Percentiles rank a stretch among this genome's conserved stretches.
Conservation (phyloP, 257 asterid genomes). For the Solanum rostratum region DNA sequence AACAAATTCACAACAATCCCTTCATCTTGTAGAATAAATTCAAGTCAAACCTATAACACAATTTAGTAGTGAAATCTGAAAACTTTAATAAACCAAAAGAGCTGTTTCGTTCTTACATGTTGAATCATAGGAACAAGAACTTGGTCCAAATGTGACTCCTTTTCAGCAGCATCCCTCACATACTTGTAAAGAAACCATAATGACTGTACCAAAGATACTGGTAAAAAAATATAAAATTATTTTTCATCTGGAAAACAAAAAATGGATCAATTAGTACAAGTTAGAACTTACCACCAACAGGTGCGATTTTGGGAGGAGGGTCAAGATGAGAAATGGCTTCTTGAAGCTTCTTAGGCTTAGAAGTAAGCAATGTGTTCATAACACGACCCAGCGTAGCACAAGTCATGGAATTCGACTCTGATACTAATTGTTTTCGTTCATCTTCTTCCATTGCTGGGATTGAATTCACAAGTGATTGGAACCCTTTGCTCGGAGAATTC, state of each 20-base stretch:
- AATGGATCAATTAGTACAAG: neutral
- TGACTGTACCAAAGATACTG: constrained; percentile 82
- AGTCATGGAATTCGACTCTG: constrained; percentile 29
- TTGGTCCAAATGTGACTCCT: constrained; percentile 53
- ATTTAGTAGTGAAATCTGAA: neutral
- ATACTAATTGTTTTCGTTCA: constrained; percentile 7
- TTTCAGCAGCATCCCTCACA: constrained; percentile 44
- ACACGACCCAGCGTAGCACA: constrained; percentile 56
- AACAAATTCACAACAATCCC: neutral
- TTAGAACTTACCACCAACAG: constrained; percentile 27
- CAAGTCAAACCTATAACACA: neutral
- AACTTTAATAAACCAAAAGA: neutral
- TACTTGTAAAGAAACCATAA: constrained; percentile 82
- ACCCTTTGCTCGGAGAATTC: neutral
- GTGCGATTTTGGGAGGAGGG: constrained; percentile 32
- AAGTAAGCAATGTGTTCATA: constrained; percentile 47
- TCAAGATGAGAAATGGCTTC: constrained; percentile 48
- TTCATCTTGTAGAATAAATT: neutral
- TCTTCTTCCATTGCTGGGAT: constrained; percentile 26
- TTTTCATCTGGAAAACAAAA: neutral
- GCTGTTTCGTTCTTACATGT: constrained; percentile 26
- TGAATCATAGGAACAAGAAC: constrained; percentile 82
- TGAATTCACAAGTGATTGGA: neutral
- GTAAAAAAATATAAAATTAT: neutral
- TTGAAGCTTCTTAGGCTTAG: constrained; percentile 72